These are phyloP conservation scores for Didymosphaeria variabile DNA, from an alignment of 2,329 filamentous ascomycete genomes.

Conservation along the genomic window DNA sequence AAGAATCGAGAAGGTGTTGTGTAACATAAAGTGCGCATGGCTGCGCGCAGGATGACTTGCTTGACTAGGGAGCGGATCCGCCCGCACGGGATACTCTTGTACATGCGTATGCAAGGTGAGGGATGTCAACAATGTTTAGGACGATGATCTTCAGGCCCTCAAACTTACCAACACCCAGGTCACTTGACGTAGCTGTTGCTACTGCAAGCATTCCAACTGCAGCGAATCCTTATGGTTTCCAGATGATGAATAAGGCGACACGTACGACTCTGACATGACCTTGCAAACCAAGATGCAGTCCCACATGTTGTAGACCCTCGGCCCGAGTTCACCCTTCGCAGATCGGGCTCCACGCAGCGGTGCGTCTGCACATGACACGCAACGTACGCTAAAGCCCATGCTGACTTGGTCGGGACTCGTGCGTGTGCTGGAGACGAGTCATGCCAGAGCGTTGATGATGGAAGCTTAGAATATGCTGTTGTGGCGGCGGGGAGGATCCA, in stretches of 20 bases:
- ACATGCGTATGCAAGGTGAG: neutral
- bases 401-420: neutral
- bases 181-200: neutral
- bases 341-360: conserved; percentile 8
- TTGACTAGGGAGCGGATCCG: conserved; percentile 9
- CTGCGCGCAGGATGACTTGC: conserved; percentile 7
- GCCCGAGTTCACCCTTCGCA: neutral
- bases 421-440: neutral
- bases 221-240: neutral
- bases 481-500: neutral
- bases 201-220: neutral
- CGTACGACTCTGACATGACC: neutral
- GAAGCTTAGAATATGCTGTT: neutral
- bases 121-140: neutral
- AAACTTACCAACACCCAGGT: too few species aligned
- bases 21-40: neutral
- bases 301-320: conserved; percentile 6
- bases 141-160: neutral
- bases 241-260: neutral
- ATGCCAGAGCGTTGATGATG: conserved; percentile 3
- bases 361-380: conserved; percentile 2
- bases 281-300: neutral
- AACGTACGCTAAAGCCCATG: conserved; percentile 9
- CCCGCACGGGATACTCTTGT: neutral
- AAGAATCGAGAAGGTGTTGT: conserved; percentile 1